phyloP scores from a whole-genome alignment of 768 basidiomycete species.

The Pisolithus marmoratus region DNA sequence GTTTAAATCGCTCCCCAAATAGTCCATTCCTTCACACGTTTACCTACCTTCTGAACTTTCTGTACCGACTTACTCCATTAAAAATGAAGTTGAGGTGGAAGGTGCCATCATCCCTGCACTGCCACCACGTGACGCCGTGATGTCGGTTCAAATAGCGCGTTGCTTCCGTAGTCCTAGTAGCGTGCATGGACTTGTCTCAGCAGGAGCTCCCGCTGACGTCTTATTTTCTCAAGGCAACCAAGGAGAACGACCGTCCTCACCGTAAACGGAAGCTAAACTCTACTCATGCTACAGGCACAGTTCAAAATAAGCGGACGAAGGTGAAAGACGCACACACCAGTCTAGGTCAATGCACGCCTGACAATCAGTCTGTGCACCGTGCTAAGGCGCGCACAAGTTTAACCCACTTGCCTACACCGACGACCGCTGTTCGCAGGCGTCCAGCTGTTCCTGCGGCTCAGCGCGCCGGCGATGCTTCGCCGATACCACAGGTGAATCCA shows the following conservation, averaged over 20 bases:
- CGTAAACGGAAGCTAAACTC: slow-evolving; percentile 4
- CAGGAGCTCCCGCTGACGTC: slow-evolving; percentile 28
- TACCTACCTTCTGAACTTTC: too few species aligned
- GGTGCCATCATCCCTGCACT: neutral
- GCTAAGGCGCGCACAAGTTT: neutral
- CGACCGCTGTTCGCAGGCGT: slow-evolving; percentile 14
- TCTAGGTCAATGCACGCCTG: neutral
- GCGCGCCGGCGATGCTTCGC: neutral
- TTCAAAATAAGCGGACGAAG: slow-evolving; percentile 17
- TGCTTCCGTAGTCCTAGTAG: too few species aligned
- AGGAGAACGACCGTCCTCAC: neutral
- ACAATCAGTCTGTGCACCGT: neutral
- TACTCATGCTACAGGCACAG: slow-evolving; percentile 1
- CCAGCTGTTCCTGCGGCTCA: neutral
- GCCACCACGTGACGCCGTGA: too few species aligned
- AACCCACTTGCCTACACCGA: slow-evolving; percentile 19
- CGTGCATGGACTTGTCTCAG: slow-evolving; percentile 26
- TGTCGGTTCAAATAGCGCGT: too few species aligned
- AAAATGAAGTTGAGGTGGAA: too few species aligned
- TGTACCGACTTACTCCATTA: too few species aligned
- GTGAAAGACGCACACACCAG: neutral
- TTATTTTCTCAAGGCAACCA: slow-evolving; percentile 18
- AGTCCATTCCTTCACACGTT: neutral
- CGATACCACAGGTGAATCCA: neutral
- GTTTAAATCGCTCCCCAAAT: neutral